These are phyloP conservation scores for Ustilago sp. DNA, from an alignment of 1,284 basidiomycete species.

Conservation along the genomic window DNA sequence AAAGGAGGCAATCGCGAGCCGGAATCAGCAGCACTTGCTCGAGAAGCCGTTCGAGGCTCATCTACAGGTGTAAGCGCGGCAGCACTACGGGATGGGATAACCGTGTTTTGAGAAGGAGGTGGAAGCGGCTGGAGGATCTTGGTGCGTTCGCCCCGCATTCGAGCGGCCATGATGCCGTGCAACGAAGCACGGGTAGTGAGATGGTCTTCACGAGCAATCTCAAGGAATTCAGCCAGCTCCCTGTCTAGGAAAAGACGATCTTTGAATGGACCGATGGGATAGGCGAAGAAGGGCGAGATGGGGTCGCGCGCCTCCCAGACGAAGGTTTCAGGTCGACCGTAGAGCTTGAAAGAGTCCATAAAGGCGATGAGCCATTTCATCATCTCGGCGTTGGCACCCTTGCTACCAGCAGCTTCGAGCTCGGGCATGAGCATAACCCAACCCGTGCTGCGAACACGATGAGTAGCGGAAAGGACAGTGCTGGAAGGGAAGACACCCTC, in stretches of 20 bases:
- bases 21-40: slow-evolving; percentile 25
- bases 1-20: slow-evolving; percentile 48
- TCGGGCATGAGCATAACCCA: slow-evolving; percentile 71
- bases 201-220: slow-evolving; percentile 78
- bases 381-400: slow-evolving; percentile 78
- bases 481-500: slow-evolving; percentile 64
- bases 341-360: slow-evolving; percentile 69
- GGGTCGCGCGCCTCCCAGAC: slow-evolving; percentile 67
- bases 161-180: slow-evolving; percentile 67
- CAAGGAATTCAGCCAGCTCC: slow-evolving; percentile 81
- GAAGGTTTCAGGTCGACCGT: slow-evolving; percentile 61
- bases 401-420: slow-evolving; percentile 77
- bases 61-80: background rate
- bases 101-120: slow-evolving; percentile 39
- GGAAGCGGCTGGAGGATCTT: slow-evolving; percentile 65
- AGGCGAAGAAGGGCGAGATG: slow-evolving; percentile 72
- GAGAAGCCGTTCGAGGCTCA: slow-evolving; percentile 21
- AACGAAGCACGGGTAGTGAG: slow-evolving; percentile 58
- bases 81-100: slow-evolving; percentile 5
- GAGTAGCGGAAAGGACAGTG: slow-evolving; percentile 74
- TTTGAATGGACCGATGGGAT: slow-evolving; percentile 70
- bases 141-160: slow-evolving; percentile 67
- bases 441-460: slow-evolving; percentile 70
- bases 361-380: slow-evolving; percentile 86
- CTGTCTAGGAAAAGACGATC: slow-evolving; percentile 86